These are phyloP conservation scores for Hordeum pubiflorum DNA, from an alignment of 202 grass and related monocot genomes.

Conservation along the genomic window DNA sequence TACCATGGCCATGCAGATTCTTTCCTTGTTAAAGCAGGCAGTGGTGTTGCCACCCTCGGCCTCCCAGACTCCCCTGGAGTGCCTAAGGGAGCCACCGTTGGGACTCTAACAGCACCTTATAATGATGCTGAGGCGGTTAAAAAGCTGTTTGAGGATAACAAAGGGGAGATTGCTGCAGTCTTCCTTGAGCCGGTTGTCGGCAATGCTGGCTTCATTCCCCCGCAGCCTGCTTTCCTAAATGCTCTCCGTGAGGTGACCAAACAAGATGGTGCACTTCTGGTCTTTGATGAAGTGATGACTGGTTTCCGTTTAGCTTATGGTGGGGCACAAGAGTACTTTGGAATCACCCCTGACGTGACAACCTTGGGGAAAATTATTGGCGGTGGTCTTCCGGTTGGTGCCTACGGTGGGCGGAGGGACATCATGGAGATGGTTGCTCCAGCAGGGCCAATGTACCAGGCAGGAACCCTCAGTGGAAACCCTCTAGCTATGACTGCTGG, in stretches of 20 bases:
- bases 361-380: constrained; percentile 92
- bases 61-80: constrained; percentile 96
- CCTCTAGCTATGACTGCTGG: constrained; percentile 97
- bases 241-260: constrained; percentile 76
- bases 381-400: constrained; percentile 91
- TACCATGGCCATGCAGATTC: constrained; percentile 99
- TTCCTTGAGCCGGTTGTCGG: constrained; percentile 95
- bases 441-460: constrained; percentile 94
- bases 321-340: constrained; percentile 95
- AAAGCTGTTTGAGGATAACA: constrained; percentile 67
- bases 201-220: constrained; percentile 86
- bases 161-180: constrained; percentile 74
- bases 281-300: constrained; percentile 99
- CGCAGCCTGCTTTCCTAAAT: constrained; percentile 56
- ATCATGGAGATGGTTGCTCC: constrained; percentile 99
- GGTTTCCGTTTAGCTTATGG: constrained; percentile 91
- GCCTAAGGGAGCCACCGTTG: constrained; percentile 62
- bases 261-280: constrained; percentile 67
- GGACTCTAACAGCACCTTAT: constrained; percentile 78
- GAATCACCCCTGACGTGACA: constrained; percentile 84
- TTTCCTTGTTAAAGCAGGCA: constrained; percentile 95
- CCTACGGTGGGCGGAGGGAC: constrained; percentile 86
- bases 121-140: constrained; percentile 71
- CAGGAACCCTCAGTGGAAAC: constrained; percentile 95
- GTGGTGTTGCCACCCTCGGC: constrained; percentile 94